Conservation (phyloP, 805 yeast genomes). For the baker's yeast (Saccharomyces cerevisiae) region DNA sequence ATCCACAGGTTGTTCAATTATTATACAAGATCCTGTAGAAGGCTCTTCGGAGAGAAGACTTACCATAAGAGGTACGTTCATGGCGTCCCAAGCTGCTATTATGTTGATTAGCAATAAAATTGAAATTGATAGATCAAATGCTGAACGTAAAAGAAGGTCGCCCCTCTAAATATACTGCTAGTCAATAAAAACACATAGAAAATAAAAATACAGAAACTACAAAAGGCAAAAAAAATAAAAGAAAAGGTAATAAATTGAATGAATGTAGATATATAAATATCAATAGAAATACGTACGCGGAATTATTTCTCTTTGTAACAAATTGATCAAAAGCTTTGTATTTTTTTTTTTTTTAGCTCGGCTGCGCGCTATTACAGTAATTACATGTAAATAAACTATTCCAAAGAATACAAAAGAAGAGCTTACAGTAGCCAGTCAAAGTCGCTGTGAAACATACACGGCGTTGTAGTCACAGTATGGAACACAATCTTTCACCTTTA, state of each 20-base stretch:
- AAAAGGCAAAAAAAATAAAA: not conserved
- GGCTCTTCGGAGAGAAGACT: slow-evolving; percentile 53
- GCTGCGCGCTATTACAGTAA: not conserved
- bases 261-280: not conserved
- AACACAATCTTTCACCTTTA: slow-evolving; percentile 21
- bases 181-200: not conserved
- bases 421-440: not conserved
- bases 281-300: not conserved
- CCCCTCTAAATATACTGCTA: not conserved
- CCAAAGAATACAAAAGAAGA: not conserved
- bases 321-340: not conserved
- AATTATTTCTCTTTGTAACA: not conserved
- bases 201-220: too few relatives aligned
- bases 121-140: slow-evolving; percentile 53
- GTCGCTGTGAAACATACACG: not conserved
- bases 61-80: slow-evolving; percentile 58
- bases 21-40: slow-evolving; percentile 52
- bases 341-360: not conserved
- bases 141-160: slow-evolving; percentile 1
- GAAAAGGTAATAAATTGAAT: not conserved
- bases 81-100: slow-evolving; percentile 65
- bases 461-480: slow-evolving; percentile 6
- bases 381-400: not conserved
- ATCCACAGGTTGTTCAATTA: slow-evolving; percentile 65
- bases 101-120: slow-evolving; percentile 65